These are phyloP conservation scores for Otatea glauca DNA, from an alignment of 176 grass and related monocot genomes.

Conservation along the genomic window DNA sequence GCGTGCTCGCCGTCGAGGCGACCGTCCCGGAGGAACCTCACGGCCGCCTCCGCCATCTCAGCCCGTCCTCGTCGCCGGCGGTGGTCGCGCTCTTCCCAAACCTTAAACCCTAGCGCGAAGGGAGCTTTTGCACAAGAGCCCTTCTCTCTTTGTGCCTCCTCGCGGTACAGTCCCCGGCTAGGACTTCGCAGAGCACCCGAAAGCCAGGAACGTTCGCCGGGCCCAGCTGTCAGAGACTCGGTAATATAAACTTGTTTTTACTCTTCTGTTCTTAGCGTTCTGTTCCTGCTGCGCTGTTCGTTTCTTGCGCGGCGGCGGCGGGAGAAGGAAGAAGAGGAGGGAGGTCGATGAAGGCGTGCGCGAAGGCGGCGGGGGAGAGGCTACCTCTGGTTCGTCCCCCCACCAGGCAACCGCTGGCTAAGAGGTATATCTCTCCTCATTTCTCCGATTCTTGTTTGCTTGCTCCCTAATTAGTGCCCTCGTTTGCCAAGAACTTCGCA, in stretches of 20 bases:
- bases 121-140: background rate
- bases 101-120: conserved; percentile 50
- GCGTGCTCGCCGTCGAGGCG: conserved; percentile 72
- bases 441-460: background rate
- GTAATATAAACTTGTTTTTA: conserved; percentile 10
- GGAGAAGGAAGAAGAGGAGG: background rate
- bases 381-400: conserved; percentile 37
- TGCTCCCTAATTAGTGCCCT: conserved; percentile 22
- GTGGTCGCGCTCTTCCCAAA: background rate
- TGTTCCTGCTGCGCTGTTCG: conserved; percentile 1
- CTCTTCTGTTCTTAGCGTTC: background rate
- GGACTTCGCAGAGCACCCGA: conserved; percentile 24
- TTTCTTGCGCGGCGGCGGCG: background rate
- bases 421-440: conserved; percentile 37
- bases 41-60: conserved; percentile 60
- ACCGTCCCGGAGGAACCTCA: conserved; percentile 64
- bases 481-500: background rate
- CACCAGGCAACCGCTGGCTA: conserved; percentile 24
- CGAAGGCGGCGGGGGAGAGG: conserved; percentile 44
- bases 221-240: background rate
- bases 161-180: background rate
- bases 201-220: background rate
- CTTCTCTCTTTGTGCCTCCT: background rate
- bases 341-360: conserved; percentile 54
- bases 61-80: background rate